Conservation (phyloP, 179 eudicot species). For the Pouteria campechiana region DNA sequence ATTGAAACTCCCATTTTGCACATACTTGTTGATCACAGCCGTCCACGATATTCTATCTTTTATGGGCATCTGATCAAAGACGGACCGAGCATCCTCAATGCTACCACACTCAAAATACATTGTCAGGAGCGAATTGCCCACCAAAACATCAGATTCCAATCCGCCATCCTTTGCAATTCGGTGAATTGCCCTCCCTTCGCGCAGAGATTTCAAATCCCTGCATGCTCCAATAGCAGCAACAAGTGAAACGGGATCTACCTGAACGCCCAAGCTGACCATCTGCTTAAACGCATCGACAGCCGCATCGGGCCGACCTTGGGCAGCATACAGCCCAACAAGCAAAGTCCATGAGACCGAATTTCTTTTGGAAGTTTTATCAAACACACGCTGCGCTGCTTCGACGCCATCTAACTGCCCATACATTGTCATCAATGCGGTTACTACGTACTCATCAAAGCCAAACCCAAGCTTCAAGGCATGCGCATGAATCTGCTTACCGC, state of each 20-base stretch:
- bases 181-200: conserved; percentile 44
- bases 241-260: conserved; percentile 40
- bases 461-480: conserved; percentile 47
- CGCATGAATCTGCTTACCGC: conserved; percentile 58
- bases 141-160: conserved; percentile 45
- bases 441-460: conserved; percentile 31
- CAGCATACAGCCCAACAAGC: conserved; percentile 34
- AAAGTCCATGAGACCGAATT: conserved; percentile 35
- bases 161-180: conserved; percentile 36
- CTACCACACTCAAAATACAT: conserved; percentile 64
- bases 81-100: conserved; percentile 31
- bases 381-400: conserved; percentile 30
- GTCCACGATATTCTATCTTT: conserved; percentile 77
- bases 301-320: conserved; percentile 27
- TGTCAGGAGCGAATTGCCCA: conserved; percentile 49
- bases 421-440: conserved; percentile 47
- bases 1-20: conserved; percentile 54
- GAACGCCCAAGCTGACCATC: conserved; percentile 26
- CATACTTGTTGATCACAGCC: conserved; percentile 55
- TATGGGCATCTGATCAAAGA: conserved; percentile 40
- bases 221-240: conserved; percentile 49
- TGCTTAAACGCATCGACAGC: conserved; percentile 40
- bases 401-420: conserved; percentile 43
- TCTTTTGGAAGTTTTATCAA: conserved; percentile 18
- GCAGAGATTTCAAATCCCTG: conserved; percentile 27